Percentiles rank a stretch among this genome's conserved stretches.
Conservation (phyloP, 192 early-diverging fungal species). For the Phlyctochytrium bullatum region DNA sequence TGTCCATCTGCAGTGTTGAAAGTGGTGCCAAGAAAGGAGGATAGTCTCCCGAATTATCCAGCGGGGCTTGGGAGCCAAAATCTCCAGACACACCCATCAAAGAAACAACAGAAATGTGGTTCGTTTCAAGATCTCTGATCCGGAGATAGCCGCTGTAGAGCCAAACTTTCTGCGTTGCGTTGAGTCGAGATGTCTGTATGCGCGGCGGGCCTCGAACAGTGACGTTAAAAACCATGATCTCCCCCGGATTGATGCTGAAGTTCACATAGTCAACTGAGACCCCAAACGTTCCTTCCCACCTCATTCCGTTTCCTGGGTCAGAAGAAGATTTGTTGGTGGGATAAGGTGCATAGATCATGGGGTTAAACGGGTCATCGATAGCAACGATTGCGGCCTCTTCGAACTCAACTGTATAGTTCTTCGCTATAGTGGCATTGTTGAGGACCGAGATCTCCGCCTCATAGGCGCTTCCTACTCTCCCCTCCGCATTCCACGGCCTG, state of each 20-base stretch:
- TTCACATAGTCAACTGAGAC: constrained; percentile 3
- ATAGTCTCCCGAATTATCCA: background rate
- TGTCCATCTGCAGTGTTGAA: background rate
- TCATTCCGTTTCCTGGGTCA: background rate
- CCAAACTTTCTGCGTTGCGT: constrained; percentile 2
- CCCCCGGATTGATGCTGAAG: constrained; percentile 23
- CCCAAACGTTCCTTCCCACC: background rate
- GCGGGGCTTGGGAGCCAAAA: background rate
- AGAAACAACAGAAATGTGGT: constrained; percentile 14
- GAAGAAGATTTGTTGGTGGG: background rate
- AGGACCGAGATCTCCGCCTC: background rate
- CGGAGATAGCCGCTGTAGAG: constrained; percentile 31
- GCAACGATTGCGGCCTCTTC: constrained; percentile 3
- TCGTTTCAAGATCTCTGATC: constrained; percentile 1
- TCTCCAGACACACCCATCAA: constrained; percentile 19
- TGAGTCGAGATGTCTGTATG: constrained; percentile 2
- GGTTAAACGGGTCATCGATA: constrained; percentile 12
- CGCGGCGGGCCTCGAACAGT: constrained; percentile 25
- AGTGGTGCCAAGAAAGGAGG: background rate
- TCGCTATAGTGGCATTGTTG: background rate
- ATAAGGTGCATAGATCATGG: background rate
- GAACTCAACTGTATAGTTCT: background rate
- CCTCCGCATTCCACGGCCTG: constrained; percentile 14
- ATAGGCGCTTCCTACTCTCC: background rate
- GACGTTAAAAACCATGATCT: constrained; percentile 19